Percentiles rank a stretch among this genome's conserved stretches.
Conservation (phyloP, 371 early-diverging fungal species). For the Mucor irregularis region DNA sequence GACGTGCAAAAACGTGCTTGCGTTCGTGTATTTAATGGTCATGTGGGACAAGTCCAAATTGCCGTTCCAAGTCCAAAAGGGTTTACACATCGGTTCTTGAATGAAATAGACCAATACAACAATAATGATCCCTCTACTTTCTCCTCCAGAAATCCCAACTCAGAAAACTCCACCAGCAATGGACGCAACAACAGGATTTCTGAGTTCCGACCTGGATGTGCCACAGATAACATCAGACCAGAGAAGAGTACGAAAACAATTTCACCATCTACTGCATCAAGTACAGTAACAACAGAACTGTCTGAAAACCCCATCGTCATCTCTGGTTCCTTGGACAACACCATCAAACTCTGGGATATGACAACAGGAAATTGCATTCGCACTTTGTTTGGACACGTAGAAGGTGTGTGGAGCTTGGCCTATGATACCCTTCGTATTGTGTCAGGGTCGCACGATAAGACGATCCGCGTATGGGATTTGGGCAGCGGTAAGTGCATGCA, state of each 20-base stretch:
- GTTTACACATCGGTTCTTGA: conserved; percentile 36
- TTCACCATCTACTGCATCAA: not conserved
- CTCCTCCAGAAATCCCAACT: too few relatives aligned
- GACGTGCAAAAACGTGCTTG: conserved; percentile 75
- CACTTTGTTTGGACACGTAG: conserved; percentile 88
- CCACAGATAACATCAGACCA: not conserved
- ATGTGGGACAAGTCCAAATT: conserved; percentile 80
- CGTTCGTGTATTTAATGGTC: conserved; percentile 69
- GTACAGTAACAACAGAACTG: not conserved
- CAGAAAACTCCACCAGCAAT: not conserved
- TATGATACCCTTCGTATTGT: conserved; percentile 91
- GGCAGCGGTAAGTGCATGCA: conserved; percentile 81
- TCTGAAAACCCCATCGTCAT: conserved; percentile 64
- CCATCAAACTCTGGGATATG: conserved; percentile 87
- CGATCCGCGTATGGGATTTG: conserved; percentile 94
- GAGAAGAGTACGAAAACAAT: not conserved
- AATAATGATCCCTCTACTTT: not conserved
- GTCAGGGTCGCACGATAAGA: conserved; percentile 86
- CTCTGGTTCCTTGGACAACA: conserved; percentile 88
- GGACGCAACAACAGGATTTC: not conserved
- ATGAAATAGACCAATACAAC: conserved; percentile 4
- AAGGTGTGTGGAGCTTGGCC: conserved; percentile 89
- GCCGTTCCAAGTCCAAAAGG: conserved; percentile 49
- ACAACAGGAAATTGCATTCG: conserved; percentile 76
- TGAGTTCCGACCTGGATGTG: conserved; percentile 4